phyloP scores from a whole-genome alignment of 805 yeast genomes.

The Kurtzmaniella fragi region DNA sequence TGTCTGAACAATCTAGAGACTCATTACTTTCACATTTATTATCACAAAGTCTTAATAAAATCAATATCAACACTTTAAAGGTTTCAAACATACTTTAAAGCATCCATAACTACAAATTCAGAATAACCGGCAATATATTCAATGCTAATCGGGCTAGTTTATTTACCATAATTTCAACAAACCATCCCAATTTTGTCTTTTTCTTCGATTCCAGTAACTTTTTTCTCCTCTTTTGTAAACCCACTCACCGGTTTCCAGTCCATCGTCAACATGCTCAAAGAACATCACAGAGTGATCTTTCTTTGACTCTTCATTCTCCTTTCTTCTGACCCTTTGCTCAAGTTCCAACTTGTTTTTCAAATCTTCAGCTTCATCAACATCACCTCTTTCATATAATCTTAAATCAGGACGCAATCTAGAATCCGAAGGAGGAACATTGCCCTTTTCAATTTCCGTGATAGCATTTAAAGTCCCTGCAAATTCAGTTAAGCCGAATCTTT shows the following conservation, averaged over 20 bases:
- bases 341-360: slow-evolving; percentile 70
- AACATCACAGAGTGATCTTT: slow-evolving; percentile 53
- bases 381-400: slow-evolving; percentile 62
- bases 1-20: no score
- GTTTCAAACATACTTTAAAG: no score
- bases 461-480: slow-evolving; percentile 82
- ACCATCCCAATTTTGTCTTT: slow-evolving; percentile 55
- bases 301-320: slow-evolving; percentile 43
- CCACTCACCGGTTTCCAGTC: slow-evolving; percentile 47
- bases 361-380: slow-evolving; percentile 65
- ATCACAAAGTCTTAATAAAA: no score
- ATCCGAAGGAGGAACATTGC: slow-evolving; percentile 73
- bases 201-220: slow-evolving; percentile 79
- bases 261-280: slow-evolving; percentile 43
- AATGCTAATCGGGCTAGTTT: neutral
- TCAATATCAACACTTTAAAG: no score
- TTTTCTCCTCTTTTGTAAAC: slow-evolving; percentile 49
- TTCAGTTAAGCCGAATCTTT: slow-evolving; percentile 80
- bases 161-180: slow-evolving; percentile 52
- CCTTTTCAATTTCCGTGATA: slow-evolving; percentile 65
- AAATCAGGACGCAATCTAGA: slow-evolving; percentile 89
- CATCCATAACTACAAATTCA: no score
- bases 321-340: slow-evolving; percentile 73
- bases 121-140: no score
- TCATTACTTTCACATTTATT: no score